Conservation (phyloP, 192 early-diverging fungal species). For the Phycomyces blakesleeanus region DNA sequence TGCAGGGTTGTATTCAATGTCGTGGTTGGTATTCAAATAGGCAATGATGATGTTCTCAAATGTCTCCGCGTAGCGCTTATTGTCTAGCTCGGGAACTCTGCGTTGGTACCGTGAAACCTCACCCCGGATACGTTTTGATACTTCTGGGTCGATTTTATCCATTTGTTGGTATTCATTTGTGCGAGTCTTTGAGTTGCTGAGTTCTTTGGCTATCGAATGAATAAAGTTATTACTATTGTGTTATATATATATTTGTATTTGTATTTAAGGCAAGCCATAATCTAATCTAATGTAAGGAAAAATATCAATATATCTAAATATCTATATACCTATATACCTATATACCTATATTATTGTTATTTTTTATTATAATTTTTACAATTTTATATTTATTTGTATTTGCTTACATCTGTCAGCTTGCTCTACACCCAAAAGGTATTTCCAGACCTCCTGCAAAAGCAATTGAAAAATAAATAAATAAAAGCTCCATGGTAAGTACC, state of each 20-base stretch:
- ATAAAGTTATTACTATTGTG: not conserved
- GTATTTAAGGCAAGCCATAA: too few relatives aligned
- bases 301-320: too few relatives aligned
- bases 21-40: slow-evolving; percentile 75
- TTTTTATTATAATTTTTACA: not conserved
- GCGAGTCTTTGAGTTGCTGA: slow-evolving; percentile 53
- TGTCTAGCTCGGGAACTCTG: slow-evolving; percentile 33
- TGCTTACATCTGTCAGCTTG: slow-evolving; percentile 71
- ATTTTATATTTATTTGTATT: too few relatives aligned
- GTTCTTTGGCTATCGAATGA: slow-evolving; percentile 55
- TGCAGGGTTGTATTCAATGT: slow-evolving; percentile 71
- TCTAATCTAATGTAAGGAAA: too few relatives aligned
- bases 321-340: too few relatives aligned
- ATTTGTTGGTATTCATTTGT: slow-evolving; percentile 64
- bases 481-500: too few relatives aligned
- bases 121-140: slow-evolving; percentile 75
- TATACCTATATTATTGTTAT: slow-evolving; percentile 4
- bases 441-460: slow-evolving; percentile 73
- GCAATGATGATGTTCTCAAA: slow-evolving; percentile 86
- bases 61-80: slow-evolving; percentile 34
- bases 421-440: slow-evolving; percentile 81
- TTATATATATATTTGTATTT: too few relatives aligned
- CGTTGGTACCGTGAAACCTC: slow-evolving; percentile 68
- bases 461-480: too few relatives aligned
- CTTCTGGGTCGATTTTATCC: slow-evolving; percentile 63